phyloP scores from a whole-genome alignment of 352 stramenopile species.

The Globisporangium spiculum region DNA sequence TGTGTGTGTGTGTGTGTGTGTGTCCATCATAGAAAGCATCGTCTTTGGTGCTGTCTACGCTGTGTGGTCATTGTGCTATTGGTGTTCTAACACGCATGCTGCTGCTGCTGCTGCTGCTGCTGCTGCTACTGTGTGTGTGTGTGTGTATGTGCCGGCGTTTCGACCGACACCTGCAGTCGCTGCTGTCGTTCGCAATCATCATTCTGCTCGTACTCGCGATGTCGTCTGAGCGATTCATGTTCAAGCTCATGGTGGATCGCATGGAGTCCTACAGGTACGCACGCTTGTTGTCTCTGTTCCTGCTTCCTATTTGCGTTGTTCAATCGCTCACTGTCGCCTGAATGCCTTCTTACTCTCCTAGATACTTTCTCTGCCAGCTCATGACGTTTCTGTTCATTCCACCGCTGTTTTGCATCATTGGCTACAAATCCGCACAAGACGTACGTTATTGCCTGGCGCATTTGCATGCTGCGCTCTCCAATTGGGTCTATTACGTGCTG shows the following conservation, averaged over 20 bases:
- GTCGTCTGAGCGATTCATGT: constrained; percentile 81
- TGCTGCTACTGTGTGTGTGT: background rate
- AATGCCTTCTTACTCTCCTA: constrained; percentile 11
- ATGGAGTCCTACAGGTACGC: constrained; percentile 87
- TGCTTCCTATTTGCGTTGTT: background rate
- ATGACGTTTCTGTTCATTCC: constrained; percentile 89
- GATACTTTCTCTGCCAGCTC: constrained; percentile 86
- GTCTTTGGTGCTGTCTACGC: background rate
- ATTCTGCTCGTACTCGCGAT: constrained; percentile 73
- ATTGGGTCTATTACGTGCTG: background rate
- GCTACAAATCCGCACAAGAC: constrained; percentile 77
- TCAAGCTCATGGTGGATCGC: constrained; percentile 87
- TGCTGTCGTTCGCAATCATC: constrained; percentile 74
- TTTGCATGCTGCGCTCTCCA: background rate
- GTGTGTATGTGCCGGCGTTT: background rate
- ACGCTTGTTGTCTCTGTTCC: background rate
- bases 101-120: background rate
- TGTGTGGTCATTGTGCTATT: background rate
- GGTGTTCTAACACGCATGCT: background rate
- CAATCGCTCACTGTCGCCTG: background rate
- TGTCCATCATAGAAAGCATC: background rate
- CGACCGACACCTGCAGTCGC: constrained; percentile 34
- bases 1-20: background rate
- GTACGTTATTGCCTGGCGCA: constrained; percentile 23
- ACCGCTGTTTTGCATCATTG: constrained; percentile 83